These are phyloP conservation scores for Chondrostereum purpureum DNA, from an alignment of 1,284 basidiomycete species.

Conservation along the genomic window DNA sequence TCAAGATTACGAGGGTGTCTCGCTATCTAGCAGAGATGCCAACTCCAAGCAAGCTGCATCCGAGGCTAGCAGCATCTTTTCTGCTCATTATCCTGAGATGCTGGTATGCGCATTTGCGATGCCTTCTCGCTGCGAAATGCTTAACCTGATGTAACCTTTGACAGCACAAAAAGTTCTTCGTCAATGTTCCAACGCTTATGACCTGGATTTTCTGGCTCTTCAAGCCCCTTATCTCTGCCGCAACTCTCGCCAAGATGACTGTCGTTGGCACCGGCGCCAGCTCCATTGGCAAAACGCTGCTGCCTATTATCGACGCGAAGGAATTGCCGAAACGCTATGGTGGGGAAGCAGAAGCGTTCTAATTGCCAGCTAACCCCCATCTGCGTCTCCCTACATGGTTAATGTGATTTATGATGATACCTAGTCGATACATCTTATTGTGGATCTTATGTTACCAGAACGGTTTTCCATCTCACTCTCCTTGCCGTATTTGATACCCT, in stretches of 20 bases:
- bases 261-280: constrained; percentile 61
- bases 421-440: no score
- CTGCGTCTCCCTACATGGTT: no score
- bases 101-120: constrained; percentile 58
- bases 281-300: constrained; percentile 51
- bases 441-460: no score
- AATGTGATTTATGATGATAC: no score
- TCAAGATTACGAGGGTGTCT: constrained; percentile 66
- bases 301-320: constrained; percentile 43
- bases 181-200: constrained; percentile 68
- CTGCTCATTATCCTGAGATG: constrained; percentile 70
- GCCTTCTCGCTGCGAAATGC: background rate
- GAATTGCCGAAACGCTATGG: constrained; percentile 66
- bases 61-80: constrained; percentile 65
- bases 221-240: constrained; percentile 62
- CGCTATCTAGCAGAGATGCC: constrained; percentile 55
- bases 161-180: constrained; percentile 71
- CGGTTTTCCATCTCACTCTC: no score
- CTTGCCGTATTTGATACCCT: no score
- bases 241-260: constrained; percentile 69
- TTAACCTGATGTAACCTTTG: background rate
- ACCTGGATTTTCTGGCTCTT: constrained; percentile 81
- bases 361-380: no score
- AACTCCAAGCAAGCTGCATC: constrained; percentile 70
- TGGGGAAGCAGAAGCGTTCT: constrained; percentile 44